Evolutionary conservation across 306 rosid species (phyloP).

Genomic region (Fragaria ananassa): DNA sequence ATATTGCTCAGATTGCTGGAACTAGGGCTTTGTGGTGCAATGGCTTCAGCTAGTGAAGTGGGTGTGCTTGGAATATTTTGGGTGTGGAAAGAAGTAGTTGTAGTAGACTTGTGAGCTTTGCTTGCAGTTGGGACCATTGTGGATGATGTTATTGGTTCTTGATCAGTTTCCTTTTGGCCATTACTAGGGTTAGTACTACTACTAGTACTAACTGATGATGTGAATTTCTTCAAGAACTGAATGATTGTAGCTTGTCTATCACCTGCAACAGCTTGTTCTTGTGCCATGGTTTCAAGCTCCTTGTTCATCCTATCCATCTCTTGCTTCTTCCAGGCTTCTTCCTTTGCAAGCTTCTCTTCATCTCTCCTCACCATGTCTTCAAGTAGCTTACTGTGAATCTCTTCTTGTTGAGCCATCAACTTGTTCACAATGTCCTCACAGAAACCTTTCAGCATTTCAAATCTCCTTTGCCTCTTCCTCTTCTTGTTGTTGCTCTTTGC

Average conservation of each 20-base stretch:
- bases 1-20: conserved; percentile 15
- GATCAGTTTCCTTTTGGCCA: background rate
- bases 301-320: conserved; percentile 68
- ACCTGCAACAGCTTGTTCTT: conserved; percentile 57
- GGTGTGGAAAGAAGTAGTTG: conserved; percentile 2
- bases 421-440: conserved; percentile 66
- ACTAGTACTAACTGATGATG: conserved; percentile 25
- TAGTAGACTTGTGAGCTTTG: background rate
- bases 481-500: conserved; percentile 37
- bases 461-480: conserved; percentile 46
- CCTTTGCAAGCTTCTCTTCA: conserved; percentile 56
- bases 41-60: conserved; percentile 10
- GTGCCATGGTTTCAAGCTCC: conserved; percentile 70
- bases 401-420: conserved; percentile 78
- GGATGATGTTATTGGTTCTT: conserved; percentile 16
- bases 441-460: conserved; percentile 61
- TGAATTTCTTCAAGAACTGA: conserved; percentile 56
- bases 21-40: conserved; percentile 45
- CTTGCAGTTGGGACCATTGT: conserved; percentile 11
- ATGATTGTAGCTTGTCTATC: conserved; percentile 64
- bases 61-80: conserved; percentile 20
- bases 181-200: conserved; percentile 38
- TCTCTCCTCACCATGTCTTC: conserved; percentile 75
- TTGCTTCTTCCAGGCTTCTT: conserved; percentile 79
- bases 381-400: conserved; percentile 60